Percentiles rank a stretch among this genome's conserved stretches.
phyloP scores from a whole-genome alignment of 257 asterid genomes.

The Solanum appendiculatum region DNA sequence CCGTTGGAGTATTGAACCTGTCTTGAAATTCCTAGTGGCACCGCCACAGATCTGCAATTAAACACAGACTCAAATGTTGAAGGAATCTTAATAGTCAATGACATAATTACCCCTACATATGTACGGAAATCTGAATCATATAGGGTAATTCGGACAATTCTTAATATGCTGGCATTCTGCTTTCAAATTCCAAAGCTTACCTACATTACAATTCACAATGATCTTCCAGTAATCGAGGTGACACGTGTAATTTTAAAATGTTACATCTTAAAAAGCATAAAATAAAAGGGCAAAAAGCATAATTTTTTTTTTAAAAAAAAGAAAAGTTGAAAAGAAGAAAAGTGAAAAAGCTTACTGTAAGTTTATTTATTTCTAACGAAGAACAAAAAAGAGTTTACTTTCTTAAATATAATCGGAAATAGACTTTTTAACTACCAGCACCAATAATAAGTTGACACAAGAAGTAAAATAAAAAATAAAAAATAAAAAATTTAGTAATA shows the following conservation, averaged over 20 bases:
- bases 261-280: neutral
- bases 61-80: neutral
- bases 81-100: conserved; percentile 2
- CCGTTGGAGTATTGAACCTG: neutral
- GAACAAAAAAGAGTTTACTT: neutral
- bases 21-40: neutral
- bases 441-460: neutral
- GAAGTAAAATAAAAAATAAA: neutral
- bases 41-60: neutral
- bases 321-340: neutral
- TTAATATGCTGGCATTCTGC: neutral
- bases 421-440: neutral
- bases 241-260: neutral
- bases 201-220: neutral
- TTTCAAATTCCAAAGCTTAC: neutral
- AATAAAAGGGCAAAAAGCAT: too few relatives aligned
- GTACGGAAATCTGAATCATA: neutral
- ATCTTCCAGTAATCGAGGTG: neutral
- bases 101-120: neutral
- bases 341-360: neutral
- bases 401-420: neutral
- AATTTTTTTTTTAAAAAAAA: too few relatives aligned
- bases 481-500: neutral
- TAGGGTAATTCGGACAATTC: neutral
- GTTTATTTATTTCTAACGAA: neutral